Conservation (phyloP, 441 rosid genomes). For the Populus trichocarpa region DNA sequence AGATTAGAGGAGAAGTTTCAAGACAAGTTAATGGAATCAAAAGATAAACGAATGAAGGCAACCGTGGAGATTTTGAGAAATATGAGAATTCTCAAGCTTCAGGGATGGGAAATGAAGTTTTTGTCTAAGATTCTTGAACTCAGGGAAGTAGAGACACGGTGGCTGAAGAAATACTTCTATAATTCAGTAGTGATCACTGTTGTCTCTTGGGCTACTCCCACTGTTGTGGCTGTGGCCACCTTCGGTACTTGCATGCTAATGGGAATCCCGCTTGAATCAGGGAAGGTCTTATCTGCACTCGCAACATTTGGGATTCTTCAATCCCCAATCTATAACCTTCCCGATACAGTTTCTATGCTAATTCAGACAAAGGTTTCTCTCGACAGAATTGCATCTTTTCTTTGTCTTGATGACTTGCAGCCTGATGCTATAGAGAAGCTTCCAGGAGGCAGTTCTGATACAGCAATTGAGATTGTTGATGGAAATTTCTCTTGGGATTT, state of each 20-base stretch:
- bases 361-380: constrained; percentile 64
- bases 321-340: constrained; percentile 47
- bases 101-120: constrained; percentile 61
- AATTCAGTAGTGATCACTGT: constrained; percentile 30
- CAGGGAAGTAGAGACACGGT: constrained; percentile 37
- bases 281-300: constrained; percentile 64
- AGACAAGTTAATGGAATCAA: constrained; percentile 40
- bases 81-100: constrained; percentile 71
- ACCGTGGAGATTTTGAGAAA: constrained; percentile 53
- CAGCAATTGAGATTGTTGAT: too few species aligned
- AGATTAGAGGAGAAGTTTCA: constrained; percentile 29
- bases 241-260: constrained; percentile 46
- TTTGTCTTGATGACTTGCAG: constrained; percentile 48
- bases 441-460: too few species aligned
- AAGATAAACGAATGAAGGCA: constrained; percentile 48
- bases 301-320: constrained; percentile 59
- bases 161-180: constrained; percentile 51
- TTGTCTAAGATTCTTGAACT: constrained; percentile 36
- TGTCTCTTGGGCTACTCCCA: constrained; percentile 41
- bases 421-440: constrained; percentile 36
- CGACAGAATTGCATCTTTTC: constrained; percentile 54
- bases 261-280: constrained; percentile 53
- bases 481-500: too few species aligned
- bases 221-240: constrained; percentile 39
- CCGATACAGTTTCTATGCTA: constrained; percentile 51